A percentile compares a stretch with the other conserved stretches of the same genome.
Conservation (phyloP, 345 rosid species). For the Raphanus raphanistrum region DNA sequence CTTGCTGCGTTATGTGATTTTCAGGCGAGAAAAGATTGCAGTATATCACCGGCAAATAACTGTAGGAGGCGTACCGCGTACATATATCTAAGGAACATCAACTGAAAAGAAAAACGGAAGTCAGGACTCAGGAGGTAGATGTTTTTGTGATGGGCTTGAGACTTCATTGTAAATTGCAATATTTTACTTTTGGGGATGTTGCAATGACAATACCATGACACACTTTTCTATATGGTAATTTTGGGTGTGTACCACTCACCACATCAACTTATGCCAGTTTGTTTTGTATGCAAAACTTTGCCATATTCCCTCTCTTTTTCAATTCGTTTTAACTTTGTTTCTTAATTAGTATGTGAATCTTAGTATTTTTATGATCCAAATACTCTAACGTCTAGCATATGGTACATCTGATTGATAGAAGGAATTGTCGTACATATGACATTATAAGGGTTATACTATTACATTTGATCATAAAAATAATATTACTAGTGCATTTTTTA, state of each 20-base stretch:
- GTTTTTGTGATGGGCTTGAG: not conserved
- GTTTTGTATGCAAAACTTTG: not conserved
- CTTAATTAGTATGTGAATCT: not conserved
- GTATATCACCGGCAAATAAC: not conserved
- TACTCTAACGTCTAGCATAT: not conserved
- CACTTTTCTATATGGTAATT: not conserved
- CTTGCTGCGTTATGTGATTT: slow-evolving; percentile 31
- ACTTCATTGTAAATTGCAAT: not conserved
- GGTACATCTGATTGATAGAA: too few species aligned
- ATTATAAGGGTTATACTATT: too few species aligned
- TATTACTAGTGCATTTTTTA: too few species aligned
- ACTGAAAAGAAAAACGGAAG: not conserved
- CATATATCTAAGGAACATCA: slow-evolving; percentile 8
- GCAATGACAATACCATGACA: not conserved
- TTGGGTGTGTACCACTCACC: not conserved
- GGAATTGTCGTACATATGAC: too few species aligned
- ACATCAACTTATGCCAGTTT: not conserved
- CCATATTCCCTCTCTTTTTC: not conserved
- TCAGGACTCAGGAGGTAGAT: not conserved
- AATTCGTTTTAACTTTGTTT: not conserved
- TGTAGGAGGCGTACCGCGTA: not conserved
- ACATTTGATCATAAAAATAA: too few species aligned
- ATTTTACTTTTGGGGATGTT: not conserved
- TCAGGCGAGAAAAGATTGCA: not conserved
- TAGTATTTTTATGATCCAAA: not conserved